These are phyloP conservation scores for Isoetes taiwanensis DNA, from an alignment of 75 land plant species.

Conservation along the genomic window DNA sequence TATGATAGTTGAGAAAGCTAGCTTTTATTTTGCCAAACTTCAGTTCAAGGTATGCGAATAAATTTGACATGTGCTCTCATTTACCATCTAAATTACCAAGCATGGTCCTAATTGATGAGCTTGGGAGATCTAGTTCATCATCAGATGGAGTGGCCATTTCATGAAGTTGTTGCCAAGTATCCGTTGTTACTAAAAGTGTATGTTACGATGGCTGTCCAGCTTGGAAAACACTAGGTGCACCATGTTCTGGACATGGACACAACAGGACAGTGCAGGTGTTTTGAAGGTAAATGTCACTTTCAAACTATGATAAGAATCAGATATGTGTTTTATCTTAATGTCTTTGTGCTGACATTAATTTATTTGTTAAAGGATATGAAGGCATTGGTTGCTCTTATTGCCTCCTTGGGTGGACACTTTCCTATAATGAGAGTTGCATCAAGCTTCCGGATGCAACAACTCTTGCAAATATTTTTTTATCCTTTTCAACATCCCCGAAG, in stretches of 20 bases:
- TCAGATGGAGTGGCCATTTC: slow-evolving; percentile 93
- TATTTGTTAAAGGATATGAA: neutral
- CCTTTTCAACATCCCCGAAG: neutral
- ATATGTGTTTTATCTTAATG: no score
- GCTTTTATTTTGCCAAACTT: slow-evolving; percentile 84
- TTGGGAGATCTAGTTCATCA: slow-evolving; percentile 89
- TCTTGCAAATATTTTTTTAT: neutral
- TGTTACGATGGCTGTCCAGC: no score
- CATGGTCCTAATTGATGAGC: slow-evolving; percentile 82
- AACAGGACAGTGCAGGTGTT: no score
- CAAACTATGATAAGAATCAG: neutral
- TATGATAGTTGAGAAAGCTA: slow-evolving; percentile 96
- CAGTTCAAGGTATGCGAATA: slow-evolving; percentile 37
- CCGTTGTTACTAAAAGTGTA: slow-evolving; percentile 74
- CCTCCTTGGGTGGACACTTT: neutral
- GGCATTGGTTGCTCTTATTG: neutral
- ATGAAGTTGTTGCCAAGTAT: slow-evolving; percentile 96
- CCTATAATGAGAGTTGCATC: neutral
- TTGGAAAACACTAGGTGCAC: no score
- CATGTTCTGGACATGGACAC: no score
- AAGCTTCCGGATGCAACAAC: neutral
- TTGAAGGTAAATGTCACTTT: no score
- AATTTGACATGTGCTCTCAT: no score
- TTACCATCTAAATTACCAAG: no score
- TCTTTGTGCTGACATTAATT: neutral